phyloP scores from a whole-genome alignment of 768 basidiomycete species.

The Boletus rubropictus region DNA sequence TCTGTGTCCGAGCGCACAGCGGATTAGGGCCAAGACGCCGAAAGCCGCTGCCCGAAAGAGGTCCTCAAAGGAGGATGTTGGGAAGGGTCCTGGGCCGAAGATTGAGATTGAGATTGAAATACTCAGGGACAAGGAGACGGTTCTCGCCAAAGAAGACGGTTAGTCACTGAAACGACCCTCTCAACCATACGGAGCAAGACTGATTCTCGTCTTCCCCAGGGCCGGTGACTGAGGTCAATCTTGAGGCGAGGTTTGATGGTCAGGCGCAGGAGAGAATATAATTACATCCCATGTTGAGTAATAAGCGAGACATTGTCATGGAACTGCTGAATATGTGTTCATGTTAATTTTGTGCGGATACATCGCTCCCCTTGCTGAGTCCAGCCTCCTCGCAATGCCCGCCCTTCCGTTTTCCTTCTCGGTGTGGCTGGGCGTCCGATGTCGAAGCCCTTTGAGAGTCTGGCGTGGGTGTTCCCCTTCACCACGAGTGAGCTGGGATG shows the following conservation, averaged over 20 bases:
- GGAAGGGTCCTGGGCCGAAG: constrained; percentile 29
- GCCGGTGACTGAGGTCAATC: neutral
- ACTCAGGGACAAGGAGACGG: neutral
- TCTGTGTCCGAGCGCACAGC: constrained; percentile 63
- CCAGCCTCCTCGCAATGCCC: no score
- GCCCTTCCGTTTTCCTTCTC: no score
- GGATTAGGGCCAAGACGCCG: constrained; percentile 17
- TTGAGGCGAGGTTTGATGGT: neutral
- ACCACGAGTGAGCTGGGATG: no score
- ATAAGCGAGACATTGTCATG: neutral
- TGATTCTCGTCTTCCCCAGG: neutral
- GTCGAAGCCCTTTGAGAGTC: no score
- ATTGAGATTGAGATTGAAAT: constrained; percentile 36
- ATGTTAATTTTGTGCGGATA: no score
- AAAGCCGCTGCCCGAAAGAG: constrained; percentile 9
- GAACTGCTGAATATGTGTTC: no score
- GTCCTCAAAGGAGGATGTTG: neutral
- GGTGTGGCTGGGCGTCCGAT: no score
- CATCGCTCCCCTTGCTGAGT: no score
- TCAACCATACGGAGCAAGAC: neutral
- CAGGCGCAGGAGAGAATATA: neutral
- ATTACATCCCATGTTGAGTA: neutral
- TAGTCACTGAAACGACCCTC: neutral
- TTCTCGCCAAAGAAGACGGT: neutral
- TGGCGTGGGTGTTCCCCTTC: no score